Conservation (phyloP, 805 yeast genomes). For the Nakazawaea laoshanensis region DNA sequence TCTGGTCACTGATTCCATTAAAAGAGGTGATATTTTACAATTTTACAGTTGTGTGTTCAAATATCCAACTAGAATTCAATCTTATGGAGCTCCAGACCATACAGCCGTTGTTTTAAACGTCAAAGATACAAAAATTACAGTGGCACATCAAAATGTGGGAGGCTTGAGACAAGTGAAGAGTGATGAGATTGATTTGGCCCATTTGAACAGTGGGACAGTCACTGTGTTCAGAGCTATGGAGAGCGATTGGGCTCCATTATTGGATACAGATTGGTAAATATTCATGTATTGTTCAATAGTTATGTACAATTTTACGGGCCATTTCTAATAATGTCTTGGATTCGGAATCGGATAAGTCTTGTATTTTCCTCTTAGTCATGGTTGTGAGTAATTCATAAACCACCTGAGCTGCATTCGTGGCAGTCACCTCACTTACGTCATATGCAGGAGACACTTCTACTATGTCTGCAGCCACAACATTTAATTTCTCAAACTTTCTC, state of each 20-base stretch:
- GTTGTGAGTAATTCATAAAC: conserved; percentile 64
- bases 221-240: conserved; percentile 40
- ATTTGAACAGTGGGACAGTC: conserved; percentile 33
- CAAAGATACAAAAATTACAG: conserved; percentile 20
- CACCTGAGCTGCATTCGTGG: conserved; percentile 64
- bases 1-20: conserved; percentile 29
- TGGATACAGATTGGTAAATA: conserved; percentile 18
- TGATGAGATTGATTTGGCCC: conserved; percentile 28
- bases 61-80: conserved; percentile 23
- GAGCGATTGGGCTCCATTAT: conserved; percentile 31
- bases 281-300: too few relatives aligned
- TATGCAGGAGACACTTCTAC: conserved; percentile 58
- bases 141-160: conserved; percentile 41
- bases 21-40: conserved; percentile 51
- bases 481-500: conserved; percentile 33
- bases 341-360: too few relatives aligned
- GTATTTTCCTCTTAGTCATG: conserved; percentile 72
- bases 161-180: conserved; percentile 30
- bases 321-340: too few relatives aligned
- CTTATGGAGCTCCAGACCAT: conserved; percentile 47
- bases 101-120: conserved; percentile 32
- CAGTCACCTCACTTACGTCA: conserved; percentile 58
- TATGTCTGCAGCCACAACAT: conserved; percentile 46
- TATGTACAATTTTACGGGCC: too few relatives aligned
- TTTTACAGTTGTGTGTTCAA: conserved; percentile 32